These are phyloP conservation scores for Daedaleopsis nitida DNA, from an alignment of 768 basidiomycete species.

Conservation along the genomic window DNA sequence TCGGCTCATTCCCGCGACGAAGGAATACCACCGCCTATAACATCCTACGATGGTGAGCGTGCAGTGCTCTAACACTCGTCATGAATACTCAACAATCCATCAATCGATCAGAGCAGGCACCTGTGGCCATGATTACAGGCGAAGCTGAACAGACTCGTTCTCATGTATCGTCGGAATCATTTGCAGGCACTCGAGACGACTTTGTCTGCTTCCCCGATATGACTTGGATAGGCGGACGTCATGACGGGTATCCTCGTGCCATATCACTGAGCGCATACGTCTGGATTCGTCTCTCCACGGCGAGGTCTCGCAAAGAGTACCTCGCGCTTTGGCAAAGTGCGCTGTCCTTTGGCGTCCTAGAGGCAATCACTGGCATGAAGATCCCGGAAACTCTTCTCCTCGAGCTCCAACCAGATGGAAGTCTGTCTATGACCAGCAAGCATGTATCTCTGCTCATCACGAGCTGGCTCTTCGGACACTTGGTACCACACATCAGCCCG, in stretches of 20 bases:
- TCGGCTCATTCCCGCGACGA: too few relatives aligned
- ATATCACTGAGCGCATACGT: neutral
- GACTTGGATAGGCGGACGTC: neutral
- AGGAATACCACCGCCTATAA: too few relatives aligned
- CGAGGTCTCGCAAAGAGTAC: neutral
- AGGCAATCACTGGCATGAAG: neutral
- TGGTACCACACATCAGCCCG: too few relatives aligned
- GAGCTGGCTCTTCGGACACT: neutral
- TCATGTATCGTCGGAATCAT: too few relatives aligned
- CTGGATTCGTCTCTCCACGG: neutral
- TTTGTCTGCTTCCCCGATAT: neutral
- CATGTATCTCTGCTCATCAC: neutral
- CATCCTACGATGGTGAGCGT: too few relatives aligned
- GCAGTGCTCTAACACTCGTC: too few relatives aligned
- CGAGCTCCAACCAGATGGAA: neutral
- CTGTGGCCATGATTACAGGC: too few relatives aligned
- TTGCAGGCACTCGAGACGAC: too few relatives aligned
- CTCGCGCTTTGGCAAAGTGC: conserved; percentile 6
- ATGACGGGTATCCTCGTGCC: neutral
- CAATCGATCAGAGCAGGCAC: too few relatives aligned
- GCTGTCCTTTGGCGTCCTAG: conserved; percentile 6
- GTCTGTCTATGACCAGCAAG: too few relatives aligned
- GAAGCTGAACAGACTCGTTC: too few relatives aligned
- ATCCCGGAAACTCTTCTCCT: conserved; percentile 3
- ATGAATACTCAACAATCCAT: too few relatives aligned